Conservation (phyloP, 2,329 filamentous ascomycete genomes). For the Tricladium varicosporioides region DNA sequence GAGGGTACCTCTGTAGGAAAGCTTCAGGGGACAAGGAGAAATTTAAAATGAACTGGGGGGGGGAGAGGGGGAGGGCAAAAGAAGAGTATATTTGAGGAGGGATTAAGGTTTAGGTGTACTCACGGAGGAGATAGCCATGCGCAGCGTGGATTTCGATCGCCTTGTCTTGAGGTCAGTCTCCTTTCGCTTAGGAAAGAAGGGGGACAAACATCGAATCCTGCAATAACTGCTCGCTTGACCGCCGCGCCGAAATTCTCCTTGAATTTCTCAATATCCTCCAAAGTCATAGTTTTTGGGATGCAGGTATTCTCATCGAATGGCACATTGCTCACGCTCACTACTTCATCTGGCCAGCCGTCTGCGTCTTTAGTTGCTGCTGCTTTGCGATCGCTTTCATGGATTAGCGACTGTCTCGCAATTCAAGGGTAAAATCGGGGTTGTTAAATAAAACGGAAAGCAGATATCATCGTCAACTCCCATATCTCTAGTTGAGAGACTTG, state of each 20-base stretch:
- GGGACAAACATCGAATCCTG: conserved; percentile 58
- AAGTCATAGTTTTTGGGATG: conserved; percentile 63
- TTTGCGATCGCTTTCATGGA: too few relatives aligned
- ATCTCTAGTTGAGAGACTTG: too few relatives aligned
- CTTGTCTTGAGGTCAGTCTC: conserved; percentile 11
- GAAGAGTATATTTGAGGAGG: too few relatives aligned
- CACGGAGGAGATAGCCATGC: conserved; percentile 69
- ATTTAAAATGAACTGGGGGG: too few relatives aligned
- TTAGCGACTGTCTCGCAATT: too few relatives aligned
- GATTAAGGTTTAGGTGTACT: too few relatives aligned
- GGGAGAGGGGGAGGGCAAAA: too few relatives aligned
- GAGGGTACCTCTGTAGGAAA: too few relatives aligned
- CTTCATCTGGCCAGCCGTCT: conserved; percentile 56
- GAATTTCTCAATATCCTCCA: conserved; percentile 62
- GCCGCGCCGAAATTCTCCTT: conserved; percentile 60
- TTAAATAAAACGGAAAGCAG: not conserved
- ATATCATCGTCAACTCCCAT: too few relatives aligned
- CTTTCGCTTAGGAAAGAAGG: not conserved
- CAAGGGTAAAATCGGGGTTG: conserved; percentile 7
- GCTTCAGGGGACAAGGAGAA: too few relatives aligned
- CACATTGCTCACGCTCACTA: conserved; percentile 50
- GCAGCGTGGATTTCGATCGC: conserved; percentile 73
- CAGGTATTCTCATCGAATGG: conserved; percentile 61
- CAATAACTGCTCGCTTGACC: conserved; percentile 58
- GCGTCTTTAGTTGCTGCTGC: conserved; percentile 21